Percentiles rank a stretch among this genome's conserved stretches.
Conservation (phyloP, 306 rosid genomes). For the Rosa lucieae region DNA sequence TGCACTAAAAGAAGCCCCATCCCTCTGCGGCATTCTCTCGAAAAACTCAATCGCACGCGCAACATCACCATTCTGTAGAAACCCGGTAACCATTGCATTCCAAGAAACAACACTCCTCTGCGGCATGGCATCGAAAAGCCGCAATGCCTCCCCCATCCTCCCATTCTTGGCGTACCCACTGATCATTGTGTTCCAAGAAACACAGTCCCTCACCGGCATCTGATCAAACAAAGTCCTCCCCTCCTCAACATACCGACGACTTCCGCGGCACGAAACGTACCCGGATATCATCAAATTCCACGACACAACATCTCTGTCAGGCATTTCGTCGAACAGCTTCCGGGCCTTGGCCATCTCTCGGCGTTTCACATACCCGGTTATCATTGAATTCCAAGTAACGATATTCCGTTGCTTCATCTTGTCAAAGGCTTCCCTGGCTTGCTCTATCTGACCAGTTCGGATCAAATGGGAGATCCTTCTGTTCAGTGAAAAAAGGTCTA, state of each 20-base stretch:
- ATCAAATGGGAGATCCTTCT: slow-evolving; percentile 37
- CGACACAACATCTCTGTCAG: slow-evolving; percentile 41
- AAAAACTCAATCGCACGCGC: slow-evolving; percentile 41
- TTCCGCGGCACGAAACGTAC: slow-evolving; percentile 39
- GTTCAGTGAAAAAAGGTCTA: slow-evolving; percentile 25
- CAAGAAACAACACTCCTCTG: slow-evolving; percentile 40
- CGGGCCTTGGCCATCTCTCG: slow-evolving; percentile 44
- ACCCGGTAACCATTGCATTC: slow-evolving; percentile 58
- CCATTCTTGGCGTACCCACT: slow-evolving; percentile 53
- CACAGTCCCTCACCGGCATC: slow-evolving; percentile 44
- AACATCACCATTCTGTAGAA: slow-evolving; percentile 41
- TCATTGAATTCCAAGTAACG: slow-evolving; percentile 51
- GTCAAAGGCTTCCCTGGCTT: slow-evolving; percentile 41
- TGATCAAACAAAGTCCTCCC: slow-evolving; percentile 41
- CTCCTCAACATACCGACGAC: slow-evolving; percentile 29
- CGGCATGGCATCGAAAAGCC: slow-evolving; percentile 38
- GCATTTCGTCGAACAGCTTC: slow-evolving; percentile 48
- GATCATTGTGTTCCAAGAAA: slow-evolving; percentile 55
- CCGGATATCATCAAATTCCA: slow-evolving; percentile 56
- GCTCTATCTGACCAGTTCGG: slow-evolving; percentile 29
- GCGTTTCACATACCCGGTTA: slow-evolving; percentile 38
- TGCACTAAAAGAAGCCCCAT: slow-evolving; percentile 42
- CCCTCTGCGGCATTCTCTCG: slow-evolving; percentile 42
- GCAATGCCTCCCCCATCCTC: slow-evolving; percentile 38
- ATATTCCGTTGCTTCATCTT: slow-evolving; percentile 28